These are phyloP conservation scores for Phytopythium delawarense DNA, from an alignment of 352 stramenopile species.

Conservation along the genomic window DNA sequence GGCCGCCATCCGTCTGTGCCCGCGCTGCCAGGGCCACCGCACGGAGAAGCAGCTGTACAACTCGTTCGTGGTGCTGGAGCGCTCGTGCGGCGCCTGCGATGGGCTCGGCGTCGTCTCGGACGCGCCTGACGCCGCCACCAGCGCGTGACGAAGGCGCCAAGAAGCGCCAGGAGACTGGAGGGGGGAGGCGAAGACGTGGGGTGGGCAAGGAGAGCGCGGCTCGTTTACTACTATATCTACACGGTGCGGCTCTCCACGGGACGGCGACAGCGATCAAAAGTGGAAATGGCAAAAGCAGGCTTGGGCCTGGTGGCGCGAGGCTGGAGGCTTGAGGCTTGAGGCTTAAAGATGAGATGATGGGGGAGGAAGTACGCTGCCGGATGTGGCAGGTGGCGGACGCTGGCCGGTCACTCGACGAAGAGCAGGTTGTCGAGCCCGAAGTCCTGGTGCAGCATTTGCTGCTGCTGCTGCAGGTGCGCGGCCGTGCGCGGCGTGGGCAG, in stretches of 20 bases:
- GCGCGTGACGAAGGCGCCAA: not conserved
- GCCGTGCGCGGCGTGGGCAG: constrained; percentile 4
- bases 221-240: constrained; percentile 1
- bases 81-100: constrained; percentile 45
- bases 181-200: not conserved
- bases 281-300: not conserved
- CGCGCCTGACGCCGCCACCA: not conserved
- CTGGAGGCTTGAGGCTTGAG: no score
- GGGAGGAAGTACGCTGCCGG: not conserved
- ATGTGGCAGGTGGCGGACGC: not conserved
- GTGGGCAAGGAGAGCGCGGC: not conserved
- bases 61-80: constrained; percentile 45
- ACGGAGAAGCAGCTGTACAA: constrained; percentile 56
- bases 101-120: constrained; percentile 43
- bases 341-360: not conserved
- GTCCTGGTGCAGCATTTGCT: constrained; percentile 18
- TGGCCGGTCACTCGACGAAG: constrained; percentile 46
- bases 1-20: constrained; percentile 35
- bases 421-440: constrained; percentile 65
- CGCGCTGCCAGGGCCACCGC: constrained; percentile 48
- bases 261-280: not conserved
- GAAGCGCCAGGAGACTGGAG: not conserved
- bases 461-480: constrained; percentile 1
- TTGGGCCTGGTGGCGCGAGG: not conserved
- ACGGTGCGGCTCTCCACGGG: not conserved